Conservation (phyloP, 1,139 yeast genomes). For the Geotrichum bryndzae region DNA sequence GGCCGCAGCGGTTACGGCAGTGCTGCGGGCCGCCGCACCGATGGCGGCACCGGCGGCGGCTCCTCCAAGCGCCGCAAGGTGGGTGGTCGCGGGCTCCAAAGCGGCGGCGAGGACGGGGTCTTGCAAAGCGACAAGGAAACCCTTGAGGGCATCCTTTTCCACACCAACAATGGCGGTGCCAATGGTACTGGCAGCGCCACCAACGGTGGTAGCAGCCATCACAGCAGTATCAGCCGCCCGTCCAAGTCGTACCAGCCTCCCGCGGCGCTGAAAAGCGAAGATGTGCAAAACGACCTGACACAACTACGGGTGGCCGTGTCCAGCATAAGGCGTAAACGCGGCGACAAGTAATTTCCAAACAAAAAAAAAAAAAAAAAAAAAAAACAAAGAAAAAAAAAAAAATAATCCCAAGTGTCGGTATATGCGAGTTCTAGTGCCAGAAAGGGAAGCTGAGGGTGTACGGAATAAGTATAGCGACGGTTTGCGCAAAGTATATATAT, state of each 20-base stretch:
- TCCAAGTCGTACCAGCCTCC: conserved; percentile 41
- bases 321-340: conserved; percentile 12
- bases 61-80: conserved; percentile 21
- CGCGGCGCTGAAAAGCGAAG: conserved; percentile 23
- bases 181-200: neutral
- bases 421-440: too few relatives aligned
- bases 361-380: neutral
- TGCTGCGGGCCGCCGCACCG: conserved; percentile 20
- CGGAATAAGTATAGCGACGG: too few relatives aligned
- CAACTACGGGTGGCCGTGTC: conserved; percentile 11
- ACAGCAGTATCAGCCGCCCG: conserved; percentile 7
- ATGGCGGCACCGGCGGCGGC: conserved; percentile 21
- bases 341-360: neutral
- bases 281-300: conserved; percentile 14
- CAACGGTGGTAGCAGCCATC: neutral
- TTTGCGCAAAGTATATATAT: too few relatives aligned
- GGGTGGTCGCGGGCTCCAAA: conserved; percentile 18
- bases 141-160: conserved; percentile 34
- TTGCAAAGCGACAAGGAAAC: conserved; percentile 32
- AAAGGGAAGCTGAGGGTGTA: too few relatives aligned
- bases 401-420: too few relatives aligned
- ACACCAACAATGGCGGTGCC: conserved; percentile 10
- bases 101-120: conserved; percentile 27
- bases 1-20: conserved; percentile 20
- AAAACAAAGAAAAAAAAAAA: neutral